Conservation (phyloP, 768 basidiomycete species). For the Lentinula sp. region DNA sequence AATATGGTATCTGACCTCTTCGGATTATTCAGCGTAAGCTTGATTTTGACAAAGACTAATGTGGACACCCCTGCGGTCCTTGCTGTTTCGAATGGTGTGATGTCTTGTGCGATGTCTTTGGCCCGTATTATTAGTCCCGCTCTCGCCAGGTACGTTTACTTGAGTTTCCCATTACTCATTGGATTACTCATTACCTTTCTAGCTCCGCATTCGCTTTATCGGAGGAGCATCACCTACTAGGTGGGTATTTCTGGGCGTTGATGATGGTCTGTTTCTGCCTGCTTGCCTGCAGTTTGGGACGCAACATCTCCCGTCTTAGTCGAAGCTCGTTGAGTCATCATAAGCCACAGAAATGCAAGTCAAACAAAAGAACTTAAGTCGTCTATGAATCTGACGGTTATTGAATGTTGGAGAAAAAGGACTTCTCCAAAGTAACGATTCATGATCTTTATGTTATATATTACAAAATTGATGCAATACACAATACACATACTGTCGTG, state of each 20-base stretch:
- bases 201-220: slow-evolving; percentile 58
- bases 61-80: slow-evolving; percentile 45
- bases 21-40: slow-evolving; percentile 40
- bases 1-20: background rate
- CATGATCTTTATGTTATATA: background rate
- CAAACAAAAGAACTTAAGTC: background rate
- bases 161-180: background rate
- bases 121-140: slow-evolving; percentile 55
- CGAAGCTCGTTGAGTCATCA: slow-evolving; percentile 1
- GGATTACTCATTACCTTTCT: background rate
- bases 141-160: slow-evolving; percentile 40
- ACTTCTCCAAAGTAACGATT: background rate
- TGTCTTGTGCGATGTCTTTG: slow-evolving; percentile 54
- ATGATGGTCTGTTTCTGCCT: slow-evolving; percentile 14
- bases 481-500: too few relatives aligned
- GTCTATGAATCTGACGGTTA: background rate
- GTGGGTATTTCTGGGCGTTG: slow-evolving; percentile 52
- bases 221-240: slow-evolving; percentile 38
- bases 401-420: background rate
- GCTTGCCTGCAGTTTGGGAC: background rate
- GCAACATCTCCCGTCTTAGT: background rate
- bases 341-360: background rate
- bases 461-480: background rate
- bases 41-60: slow-evolving; percentile 53
- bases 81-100: slow-evolving; percentile 27